A percentile compares a stretch with the other conserved stretches of the same genome.
Evolutionary conservation across 1,284 basidiomycete species (phyloP).

Genomic region (Naganishia liquefaciens): DNA sequence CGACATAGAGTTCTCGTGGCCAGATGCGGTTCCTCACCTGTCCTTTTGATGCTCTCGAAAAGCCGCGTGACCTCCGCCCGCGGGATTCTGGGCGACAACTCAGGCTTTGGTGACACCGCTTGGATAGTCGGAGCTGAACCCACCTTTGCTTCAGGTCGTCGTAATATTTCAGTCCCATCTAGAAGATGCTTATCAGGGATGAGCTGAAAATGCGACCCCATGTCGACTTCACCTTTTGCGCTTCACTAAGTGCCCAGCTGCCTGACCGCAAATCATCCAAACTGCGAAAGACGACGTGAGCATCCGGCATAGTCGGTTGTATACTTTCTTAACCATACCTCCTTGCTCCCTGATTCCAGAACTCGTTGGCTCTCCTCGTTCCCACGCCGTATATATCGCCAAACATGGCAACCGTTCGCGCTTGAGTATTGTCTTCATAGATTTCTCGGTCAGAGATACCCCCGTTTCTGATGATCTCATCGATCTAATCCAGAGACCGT

Average conservation of each 20-base stretch:
- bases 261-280: constrained; percentile 68
- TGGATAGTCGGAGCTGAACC: constrained; percentile 7
- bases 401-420: constrained; percentile 57
- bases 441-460: constrained; percentile 39
- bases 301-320: background rate
- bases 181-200: background rate
- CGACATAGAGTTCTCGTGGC: no score
- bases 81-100: constrained; percentile 73
- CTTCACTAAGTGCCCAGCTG: constrained; percentile 64
- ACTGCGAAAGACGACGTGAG: background rate
- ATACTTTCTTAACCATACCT: constrained; percentile 48
- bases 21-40: constrained; percentile 57
- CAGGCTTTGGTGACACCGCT: background rate
- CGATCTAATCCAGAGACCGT: constrained; percentile 39
- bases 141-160: constrained; percentile 57
- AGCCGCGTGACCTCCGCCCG: constrained; percentile 72
- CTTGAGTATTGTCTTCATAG: constrained; percentile 48
- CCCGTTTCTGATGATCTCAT: constrained; percentile 47
- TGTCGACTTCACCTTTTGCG: constrained; percentile 58
- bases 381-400: constrained; percentile 81
- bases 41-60: constrained; percentile 68
- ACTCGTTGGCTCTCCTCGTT: constrained; percentile 58
- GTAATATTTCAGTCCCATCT: constrained; percentile 74
- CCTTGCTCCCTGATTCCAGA: constrained; percentile 74
- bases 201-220: background rate